Base-by-base conservation (phyloP, 371 early-diverging fungal genomes). In the Zychaea mexicana region DNA sequence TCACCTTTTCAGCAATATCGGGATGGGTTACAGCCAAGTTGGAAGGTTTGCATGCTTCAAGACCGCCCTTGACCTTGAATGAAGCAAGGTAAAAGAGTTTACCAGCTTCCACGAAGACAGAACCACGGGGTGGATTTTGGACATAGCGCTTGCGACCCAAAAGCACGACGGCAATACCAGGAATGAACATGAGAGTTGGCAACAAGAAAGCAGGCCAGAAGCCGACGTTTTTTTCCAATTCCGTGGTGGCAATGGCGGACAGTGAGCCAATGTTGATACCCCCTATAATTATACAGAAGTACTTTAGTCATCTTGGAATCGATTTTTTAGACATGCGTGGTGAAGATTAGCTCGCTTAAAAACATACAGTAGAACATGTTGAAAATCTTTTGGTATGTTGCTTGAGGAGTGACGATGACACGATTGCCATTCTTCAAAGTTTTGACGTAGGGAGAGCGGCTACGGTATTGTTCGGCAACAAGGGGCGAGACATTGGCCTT, bases 141-240 rank as follows among this genome's bases (percentile, higher is more conserved):
- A 80, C 71, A 66, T 88, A 90, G 46, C 61, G 62, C 26, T 74
- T 73, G 49, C 79, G 75, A 7, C 88, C 90, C 22, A 77, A 53
- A 13, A 82, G 49, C 55, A 90, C 85, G 24, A 88, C 69, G 26
- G 68, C 33, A 36, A 89, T 79, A 53, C 87, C 83, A 36, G 85
- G 54, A 36, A 90, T 71, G 57, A 89, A 90, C 73, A 88, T 81
- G 22, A 82, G 67, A 4, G 85, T 75, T 0, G 92, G 88, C 33
- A 90, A 69, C 49, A 88, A 70, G 55, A 70, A 92, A 0, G 90
- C 89, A 5, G 83, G 72, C 85, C 85, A 84, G 72, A 83, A 88
- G 47, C 81, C 84, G 26, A 82, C 73, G 30, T 81, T 69, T 49
- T 73, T 77, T 52, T 77, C 77, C 26, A 82, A 67, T 36, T 82